Conservation (phyloP, 192 early-diverging fungal species). For the Globomyces pollinis-pini region DNA sequence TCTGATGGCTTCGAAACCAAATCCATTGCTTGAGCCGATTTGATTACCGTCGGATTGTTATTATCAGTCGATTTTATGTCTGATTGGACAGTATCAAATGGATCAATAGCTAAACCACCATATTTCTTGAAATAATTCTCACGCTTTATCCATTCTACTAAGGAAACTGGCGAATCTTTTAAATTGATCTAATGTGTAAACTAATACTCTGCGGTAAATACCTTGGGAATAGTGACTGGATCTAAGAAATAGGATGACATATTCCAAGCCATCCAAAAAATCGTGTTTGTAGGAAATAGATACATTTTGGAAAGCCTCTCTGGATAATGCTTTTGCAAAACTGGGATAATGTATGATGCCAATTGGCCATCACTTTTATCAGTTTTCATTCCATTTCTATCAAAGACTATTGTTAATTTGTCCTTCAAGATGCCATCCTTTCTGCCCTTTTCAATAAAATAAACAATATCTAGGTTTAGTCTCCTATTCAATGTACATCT, state of each 20-base stretch:
- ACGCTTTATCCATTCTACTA: conserved; percentile 1
- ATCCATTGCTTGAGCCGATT: neutral
- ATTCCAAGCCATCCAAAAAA: conserved; percentile 35
- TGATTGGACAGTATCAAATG: neutral
- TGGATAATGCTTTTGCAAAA: conserved; percentile 37
- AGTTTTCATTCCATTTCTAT: conserved; percentile 13
- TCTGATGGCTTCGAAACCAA: too few species aligned
- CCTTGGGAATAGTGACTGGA: conserved; percentile 21
- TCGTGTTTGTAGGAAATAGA: conserved; percentile 28
- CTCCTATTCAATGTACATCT: too few species aligned
- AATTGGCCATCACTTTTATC: conserved; percentile 21
- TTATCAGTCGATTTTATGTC: neutral
- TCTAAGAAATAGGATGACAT: conserved; percentile 19
- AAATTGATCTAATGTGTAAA: neutral
- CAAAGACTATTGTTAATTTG: conserved; percentile 26
- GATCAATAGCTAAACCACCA: neutral
- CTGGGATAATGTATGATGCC: conserved; percentile 7
- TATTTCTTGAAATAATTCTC: conserved; percentile 8
- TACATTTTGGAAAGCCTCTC: conserved; percentile 21
- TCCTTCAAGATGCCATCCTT: conserved; percentile 20
- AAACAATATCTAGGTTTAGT: conserved; percentile 1
- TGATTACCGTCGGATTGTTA: too few species aligned
- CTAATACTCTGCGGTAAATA: conserved; percentile 18
- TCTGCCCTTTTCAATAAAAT: conserved; percentile 6
- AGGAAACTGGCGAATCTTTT: neutral